Evolutionary conservation across 1,284 basidiomycete species (phyloP), one percentile per base, ranked within the genome.

Genomic region (Hypsizygus ulmarius): DNA sequence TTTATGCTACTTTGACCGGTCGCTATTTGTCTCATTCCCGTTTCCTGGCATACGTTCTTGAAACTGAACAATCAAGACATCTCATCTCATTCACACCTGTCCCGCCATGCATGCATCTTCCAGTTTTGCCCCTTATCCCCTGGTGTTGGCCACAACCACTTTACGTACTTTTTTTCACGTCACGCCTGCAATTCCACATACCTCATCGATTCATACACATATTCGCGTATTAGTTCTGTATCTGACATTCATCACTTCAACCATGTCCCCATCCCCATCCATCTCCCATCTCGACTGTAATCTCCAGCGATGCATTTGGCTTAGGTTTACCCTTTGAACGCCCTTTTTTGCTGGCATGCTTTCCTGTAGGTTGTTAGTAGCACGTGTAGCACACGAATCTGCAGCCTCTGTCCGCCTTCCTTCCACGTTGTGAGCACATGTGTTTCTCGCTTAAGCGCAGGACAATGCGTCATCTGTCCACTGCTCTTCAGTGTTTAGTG

Each of bases 201-300:
- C 45, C 37, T 36, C 27, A 16, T 28, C 34, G n/a, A 11, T 41
- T 11, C 32, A 28, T 35, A 21, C 38, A 7, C 43, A 39, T 49
- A 45, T 29, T 44, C 40, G 36, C 47, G n/a, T 45, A 42, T 34
- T 37, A 43, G n/a, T 44, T 45, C 7, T 15, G 47, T 47, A 49
- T 52, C 34, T 50, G 47, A 49, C 51, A 47, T 50, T 35, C n/a
- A 43, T 21, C 47, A 37, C 38, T 16, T 19, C 30, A 7, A 15
- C 11, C 18, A 28, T 45, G 14, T 36, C 30, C 25, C 14, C 25
- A 41, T n/a, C 18, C 10, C 12, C 30, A 7, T 29, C 34, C 40
- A 40, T 39, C 29, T 28, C 36, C 36, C 39, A 35, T 12, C 27
- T 28, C 27, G 18, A 27, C 11, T 15, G 12, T 12, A 47, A 16